Base-by-base conservation (phyloP, 2,329 filamentous ascomycete species). In the Talaromyces sp. region DNA sequence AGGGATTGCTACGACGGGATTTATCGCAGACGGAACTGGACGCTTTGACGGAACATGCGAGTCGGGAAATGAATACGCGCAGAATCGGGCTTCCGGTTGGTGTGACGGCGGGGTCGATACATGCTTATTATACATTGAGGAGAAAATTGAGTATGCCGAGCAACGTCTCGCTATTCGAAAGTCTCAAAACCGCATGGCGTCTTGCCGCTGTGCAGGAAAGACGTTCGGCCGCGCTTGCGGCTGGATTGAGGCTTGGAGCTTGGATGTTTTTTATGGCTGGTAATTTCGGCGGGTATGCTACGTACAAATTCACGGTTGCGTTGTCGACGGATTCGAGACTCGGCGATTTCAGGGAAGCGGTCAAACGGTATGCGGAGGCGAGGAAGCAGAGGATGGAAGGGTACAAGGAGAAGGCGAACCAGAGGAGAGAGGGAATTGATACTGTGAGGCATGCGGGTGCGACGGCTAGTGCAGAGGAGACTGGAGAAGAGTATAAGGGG, bases 331-430 rank as follows among this genome's bases (percentile, higher is more conserved):
- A 66, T 47, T 34, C 40, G 8, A 61, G 64, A 10, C 10, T 66
- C 25, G 53, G 3, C 0, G 49, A 58, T 7, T 66, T 66, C 34
- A 54, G 60, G 5, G 59, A 51, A 13, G 60, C 64, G 10, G n/a
- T 66, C 17, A 58, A 58, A 19, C 45, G 38, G 60, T 66, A 66
- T 63, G 22, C 60, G 19, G 61, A 66, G 38, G 64, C 64, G 53
- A 59, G 64, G 13, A 47, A 54, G 43, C 64, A 66, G 53, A 56
- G 49, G 29, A 15, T 54, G 22, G 64, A 63, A 22, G 43, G 53
- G 2, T 53, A 49, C 34, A 66, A 6, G 19, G 60, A 66, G n/a
- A 34, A 51, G 22, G 40, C 53, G 27, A 61, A 43, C 4, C 40
- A 63, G 25, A 63, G 53, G 38, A 40, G 43, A 17, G 64, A 66